These are phyloP conservation scores for Candida montana DNA, from an alignment of 805 yeast species.

Conservation along the genomic window DNA sequence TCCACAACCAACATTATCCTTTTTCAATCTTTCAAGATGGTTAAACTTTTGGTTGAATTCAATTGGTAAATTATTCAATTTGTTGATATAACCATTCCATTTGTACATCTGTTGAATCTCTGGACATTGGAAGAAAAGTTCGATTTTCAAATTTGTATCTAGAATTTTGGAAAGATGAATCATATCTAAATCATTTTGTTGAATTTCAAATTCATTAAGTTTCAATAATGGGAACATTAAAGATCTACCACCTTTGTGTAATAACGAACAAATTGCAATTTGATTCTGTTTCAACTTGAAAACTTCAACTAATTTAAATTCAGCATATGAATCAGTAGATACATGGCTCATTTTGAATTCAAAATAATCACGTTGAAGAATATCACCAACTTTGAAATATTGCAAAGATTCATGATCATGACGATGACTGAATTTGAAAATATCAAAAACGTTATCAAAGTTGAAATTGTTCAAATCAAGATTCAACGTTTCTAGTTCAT, in stretches of 20 bases:
- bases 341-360: constrained; percentile 14
- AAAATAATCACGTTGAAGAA: constrained; percentile 23
- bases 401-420: constrained; percentile 5
- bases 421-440: constrained; percentile 3
- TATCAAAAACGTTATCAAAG: constrained; percentile 16
- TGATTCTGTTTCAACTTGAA: constrained; percentile 14
- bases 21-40: constrained; percentile 11
- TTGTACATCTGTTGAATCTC: constrained; percentile 19
- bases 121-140: constrained; percentile 19
- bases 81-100: constrained; percentile 16
- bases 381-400: constrained; percentile 17
- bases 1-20: constrained; percentile 19
- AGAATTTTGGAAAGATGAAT: constrained; percentile 1
- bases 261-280: constrained; percentile 21
- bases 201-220: constrained; percentile 11
- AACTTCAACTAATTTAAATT: constrained; percentile 15
- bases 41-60: constrained; percentile 5
- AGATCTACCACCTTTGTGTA: constrained; percentile 20
- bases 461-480: constrained; percentile 17
- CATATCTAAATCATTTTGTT: constrained; percentile 10
- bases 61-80: constrained; percentile 7
- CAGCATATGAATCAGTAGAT: neutral
- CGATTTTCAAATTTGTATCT: constrained; percentile 6
- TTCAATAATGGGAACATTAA: constrained; percentile 21
- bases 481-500: constrained; percentile 17